phyloP scores from a whole-genome alignment of 2,329 filamentous ascomycete genomes.

The Trichophyton simii region DNA sequence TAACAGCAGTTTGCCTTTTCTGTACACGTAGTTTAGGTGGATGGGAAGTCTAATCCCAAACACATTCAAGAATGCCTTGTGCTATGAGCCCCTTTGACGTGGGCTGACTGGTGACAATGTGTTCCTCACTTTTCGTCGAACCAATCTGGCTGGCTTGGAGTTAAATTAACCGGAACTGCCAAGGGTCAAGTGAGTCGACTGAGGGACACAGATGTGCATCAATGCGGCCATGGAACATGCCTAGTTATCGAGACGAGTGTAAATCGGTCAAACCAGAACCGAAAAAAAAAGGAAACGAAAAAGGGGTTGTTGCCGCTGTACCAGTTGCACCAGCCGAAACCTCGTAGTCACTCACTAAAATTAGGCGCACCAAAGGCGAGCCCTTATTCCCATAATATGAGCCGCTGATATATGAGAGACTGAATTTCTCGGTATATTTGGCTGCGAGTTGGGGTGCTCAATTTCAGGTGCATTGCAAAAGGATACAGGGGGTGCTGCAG shows the following conservation, averaged over 20 bases:
- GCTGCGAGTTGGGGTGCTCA: background rate
- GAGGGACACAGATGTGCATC: background rate
- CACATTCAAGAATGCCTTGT: background rate
- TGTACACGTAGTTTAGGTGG: background rate
- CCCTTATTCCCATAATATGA: background rate
- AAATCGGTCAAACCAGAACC: background rate
- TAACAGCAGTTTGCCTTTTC: background rate
- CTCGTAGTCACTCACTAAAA: background rate
- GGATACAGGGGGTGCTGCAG: background rate
- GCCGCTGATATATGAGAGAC: background rate
- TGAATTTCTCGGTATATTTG: background rate
- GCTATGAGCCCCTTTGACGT: background rate
- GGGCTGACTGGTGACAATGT: background rate
- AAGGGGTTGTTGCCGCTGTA: background rate
- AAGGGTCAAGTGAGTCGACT: background rate
- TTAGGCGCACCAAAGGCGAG: background rate
- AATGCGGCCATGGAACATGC: background rate
- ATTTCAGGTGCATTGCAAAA: background rate
- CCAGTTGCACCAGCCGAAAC: background rate
- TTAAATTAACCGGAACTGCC: background rate
- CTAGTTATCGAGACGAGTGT: background rate
- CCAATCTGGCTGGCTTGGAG: background rate
- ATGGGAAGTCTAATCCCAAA: constrained; percentile 1
- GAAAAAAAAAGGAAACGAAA: background rate
- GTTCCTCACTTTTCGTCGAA: too few relatives aligned